phyloP scores from a whole-genome alignment of 192 early-diverging fungal species.

The Lobosporangium transversale region DNA sequence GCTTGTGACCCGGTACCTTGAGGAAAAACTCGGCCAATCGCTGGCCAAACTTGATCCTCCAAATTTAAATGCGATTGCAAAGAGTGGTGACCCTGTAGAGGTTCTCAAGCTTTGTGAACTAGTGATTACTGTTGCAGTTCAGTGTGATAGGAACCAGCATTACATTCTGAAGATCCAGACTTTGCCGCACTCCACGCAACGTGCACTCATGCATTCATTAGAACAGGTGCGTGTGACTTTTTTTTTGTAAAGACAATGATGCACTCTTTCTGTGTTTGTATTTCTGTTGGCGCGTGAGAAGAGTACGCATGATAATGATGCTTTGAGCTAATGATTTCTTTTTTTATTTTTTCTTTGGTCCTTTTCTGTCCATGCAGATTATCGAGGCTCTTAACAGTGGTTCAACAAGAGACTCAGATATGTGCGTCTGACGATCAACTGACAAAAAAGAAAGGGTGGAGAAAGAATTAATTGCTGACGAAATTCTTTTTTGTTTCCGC shows the following conservation, averaged over 20 bases:
- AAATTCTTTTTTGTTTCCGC: neutral
- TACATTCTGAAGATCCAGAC: conserved; percentile 89
- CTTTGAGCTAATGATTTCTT: neutral
- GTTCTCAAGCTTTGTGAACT: conserved; percentile 83
- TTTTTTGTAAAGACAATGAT: conserved; percentile 15
- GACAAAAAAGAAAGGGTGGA: neutral
- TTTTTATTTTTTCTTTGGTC: neutral
- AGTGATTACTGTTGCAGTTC: conserved; percentile 87
- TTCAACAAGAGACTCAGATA: conserved; percentile 31
- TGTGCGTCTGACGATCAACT: conserved; percentile 5
- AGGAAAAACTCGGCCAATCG: conserved; percentile 83
- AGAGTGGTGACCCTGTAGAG: conserved; percentile 77
- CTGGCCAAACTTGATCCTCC: conserved; percentile 68
- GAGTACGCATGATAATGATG: neutral
- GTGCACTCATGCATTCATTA: conserved; percentile 90
- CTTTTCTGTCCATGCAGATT: conserved; percentile 11
- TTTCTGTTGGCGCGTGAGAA: neutral
- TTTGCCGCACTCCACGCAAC: conserved; percentile 76
- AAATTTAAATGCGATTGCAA: conserved; percentile 87
- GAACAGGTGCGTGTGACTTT: conserved; percentile 71
- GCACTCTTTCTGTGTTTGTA: conserved; percentile 9
- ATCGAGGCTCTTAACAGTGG: conserved; percentile 39
- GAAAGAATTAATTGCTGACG: neutral
- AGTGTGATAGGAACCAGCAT: conserved; percentile 82
- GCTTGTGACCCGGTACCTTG: conserved; percentile 85